Evolutionary conservation across 768 basidiomycete genomes (phyloP).

Genomic region (Filobasidium floriforme): DNA sequence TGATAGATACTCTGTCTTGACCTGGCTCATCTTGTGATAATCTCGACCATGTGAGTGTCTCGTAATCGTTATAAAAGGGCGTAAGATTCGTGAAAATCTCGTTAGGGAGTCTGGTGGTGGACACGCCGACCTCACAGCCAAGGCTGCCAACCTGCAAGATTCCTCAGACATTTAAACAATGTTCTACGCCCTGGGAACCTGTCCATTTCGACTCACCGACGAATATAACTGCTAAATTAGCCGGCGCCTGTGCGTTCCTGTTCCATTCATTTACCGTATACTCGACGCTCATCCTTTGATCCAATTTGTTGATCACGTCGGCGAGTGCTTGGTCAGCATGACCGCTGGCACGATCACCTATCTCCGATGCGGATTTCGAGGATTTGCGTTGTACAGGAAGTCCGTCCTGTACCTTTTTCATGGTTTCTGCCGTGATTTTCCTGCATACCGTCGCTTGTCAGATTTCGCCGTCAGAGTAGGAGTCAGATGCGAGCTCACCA

Average conservation of each 20-base stretch:
- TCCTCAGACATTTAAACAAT: not conserved
- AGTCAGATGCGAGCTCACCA: conserved; percentile 56
- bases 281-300: conserved; percentile 77
- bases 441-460: conserved; percentile 1
- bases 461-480: not conserved
- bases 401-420: conserved; percentile 40
- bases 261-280: conserved; percentile 90
- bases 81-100: too few relatives aligned
- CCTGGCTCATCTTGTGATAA: too few relatives aligned
- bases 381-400: conserved; percentile 54
- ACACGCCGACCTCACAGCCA: conserved; percentile 9
- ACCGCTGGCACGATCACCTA: conserved; percentile 53
- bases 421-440: conserved; percentile 50
- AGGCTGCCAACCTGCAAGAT: conserved; percentile 19
- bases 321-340: conserved; percentile 81
- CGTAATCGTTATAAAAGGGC: too few relatives aligned
- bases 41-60: too few relatives aligned
- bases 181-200: not conserved
- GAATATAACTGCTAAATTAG: conserved; percentile 72
- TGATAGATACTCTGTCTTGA: too few relatives aligned
- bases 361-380: conserved; percentile 14
- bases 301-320: conserved; percentile 72
- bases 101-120: not conserved
- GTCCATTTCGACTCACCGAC: conserved; percentile 23
- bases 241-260: conserved; percentile 70